Percentiles rank a stretch among this genome's conserved stretches.
Conservation (phyloP, 2,329 filamentous ascomycete species). For the Mycocentrospora acerina region DNA sequence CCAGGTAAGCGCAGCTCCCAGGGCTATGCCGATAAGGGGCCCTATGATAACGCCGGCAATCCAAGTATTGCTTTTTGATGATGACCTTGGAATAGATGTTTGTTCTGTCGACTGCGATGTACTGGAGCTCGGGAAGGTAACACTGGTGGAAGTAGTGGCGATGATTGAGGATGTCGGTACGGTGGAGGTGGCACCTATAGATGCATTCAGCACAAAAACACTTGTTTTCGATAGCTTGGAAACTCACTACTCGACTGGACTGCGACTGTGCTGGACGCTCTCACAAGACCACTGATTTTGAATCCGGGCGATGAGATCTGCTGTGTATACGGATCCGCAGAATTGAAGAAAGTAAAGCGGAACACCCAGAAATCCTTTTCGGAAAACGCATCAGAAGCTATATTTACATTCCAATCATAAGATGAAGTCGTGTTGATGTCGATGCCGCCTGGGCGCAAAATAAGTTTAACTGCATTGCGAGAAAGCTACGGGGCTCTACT, state of each 20-base stretch:
- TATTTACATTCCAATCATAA: slow-evolving; percentile 18
- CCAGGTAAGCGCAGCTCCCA: slow-evolving; percentile 15
- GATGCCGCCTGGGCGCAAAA: slow-evolving; percentile 7
- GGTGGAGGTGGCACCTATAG: slow-evolving; percentile 7
- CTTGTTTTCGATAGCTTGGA: background rate
- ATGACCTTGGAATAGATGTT: slow-evolving; percentile 1
- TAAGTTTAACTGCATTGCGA: slow-evolving; percentile 3
- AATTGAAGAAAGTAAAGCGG: slow-evolving; percentile 12
- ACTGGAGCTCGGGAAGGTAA: slow-evolving; percentile 1
- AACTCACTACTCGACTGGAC: slow-evolving; percentile 11
- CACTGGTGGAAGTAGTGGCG: slow-evolving; percentile 3
- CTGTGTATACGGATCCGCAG: slow-evolving; percentile 6
- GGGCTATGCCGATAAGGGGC: slow-evolving; percentile 10
- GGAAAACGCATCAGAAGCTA: slow-evolving; percentile 12
- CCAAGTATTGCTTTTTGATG: slow-evolving; percentile 11
- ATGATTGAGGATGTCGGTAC: slow-evolving; percentile 5
- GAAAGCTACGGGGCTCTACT: slow-evolving; percentile 4
- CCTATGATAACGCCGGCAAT: slow-evolving; percentile 15
- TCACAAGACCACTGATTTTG: slow-evolving; percentile 10
- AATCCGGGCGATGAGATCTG: slow-evolving; percentile 17
- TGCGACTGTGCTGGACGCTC: slow-evolving; percentile 7
- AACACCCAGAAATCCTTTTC: slow-evolving; percentile 15
- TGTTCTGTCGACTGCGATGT: slow-evolving; percentile 2
- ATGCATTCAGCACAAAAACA: slow-evolving; percentile 3
- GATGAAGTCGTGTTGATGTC: slow-evolving; percentile 11